Base-by-base conservation (phyloP, 495 filamentous ascomycete genomes). In the Gamarada debralockiae region DNA sequence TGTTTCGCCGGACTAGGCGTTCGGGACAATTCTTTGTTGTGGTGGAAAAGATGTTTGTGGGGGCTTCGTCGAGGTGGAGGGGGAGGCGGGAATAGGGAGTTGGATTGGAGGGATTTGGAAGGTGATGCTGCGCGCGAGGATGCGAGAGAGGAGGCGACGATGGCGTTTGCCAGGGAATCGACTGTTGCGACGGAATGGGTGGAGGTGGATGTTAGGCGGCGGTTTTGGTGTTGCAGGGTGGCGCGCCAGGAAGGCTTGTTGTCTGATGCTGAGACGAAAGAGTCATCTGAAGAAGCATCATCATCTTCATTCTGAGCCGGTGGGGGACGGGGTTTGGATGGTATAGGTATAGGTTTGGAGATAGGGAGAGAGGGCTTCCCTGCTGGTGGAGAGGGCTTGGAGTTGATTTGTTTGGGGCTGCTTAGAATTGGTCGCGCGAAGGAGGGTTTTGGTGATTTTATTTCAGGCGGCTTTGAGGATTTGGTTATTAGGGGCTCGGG, bases 121-220 rank as follows among this genome's bases (percentile, higher is more conserved):
- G 50, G 80, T 2, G 86, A 84, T 12, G 69, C 64, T 23, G 78
- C 78, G 3, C 83, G 79, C 2, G 86, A 80, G 5, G 90, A 86
- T 36, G 90, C 92, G 3, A 93, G 73, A 49, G 86, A 89, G 43
- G 90, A 88, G 20, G 90, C 93, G 36, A 93, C 77, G 57, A 96
- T 91, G 46, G 93, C 90, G 67, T 91, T 83, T 18, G 75, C 73
- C 17, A 81, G 69, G 0, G 72, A 74, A 18, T 65, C 57, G 21
- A 62, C 39, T 23, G 51, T 48, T n/a, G 18, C 48, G n/a, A 40
- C 17, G n/a, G 47, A 49, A 9, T 39, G 50, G 46, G 23, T 24
- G 9, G 55, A 58, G 17, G 46, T 10, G 36, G 56, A 56, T 10
- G 56, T 24, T 36, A 44, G 23, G 15, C 39, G 48, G 20, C 37